Evolutionary conservation across 495 filamentous ascomycete genomes (phyloP), one percentile per base, ranked within the genome.

Genomic region (Penicillium diatomitis): DNA sequence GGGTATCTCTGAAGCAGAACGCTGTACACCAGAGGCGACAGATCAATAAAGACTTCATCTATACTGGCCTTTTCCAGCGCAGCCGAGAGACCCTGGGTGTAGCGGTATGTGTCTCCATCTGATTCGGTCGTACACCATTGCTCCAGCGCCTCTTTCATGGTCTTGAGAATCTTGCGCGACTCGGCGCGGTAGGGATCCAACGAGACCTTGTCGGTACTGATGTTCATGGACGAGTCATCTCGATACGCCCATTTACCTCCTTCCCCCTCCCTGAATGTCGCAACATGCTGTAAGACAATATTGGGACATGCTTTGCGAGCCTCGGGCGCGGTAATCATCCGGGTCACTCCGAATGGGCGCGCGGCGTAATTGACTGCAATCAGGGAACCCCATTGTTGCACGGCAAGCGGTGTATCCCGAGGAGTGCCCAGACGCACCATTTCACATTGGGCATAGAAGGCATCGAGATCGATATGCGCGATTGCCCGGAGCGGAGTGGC

Each of bases 351-450:
- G 52, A 78, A 92, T 0, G 75, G 72, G 10, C 92, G 80, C 7
- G 92, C 89, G 2, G 92, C 84, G 60, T 98, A 98, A 64, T 98
- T 98, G 61, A 98, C 82, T 5, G 92, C 92, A 47, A 98, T 97
- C 11, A 98, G 76, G 10, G 86, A 90, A 66, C 80, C 74, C 80
- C 80, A 76, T 51, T 74, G 68, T 45, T 91, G 90, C n/a, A 98
- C 92, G 2, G 92, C 92, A 32, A 98, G 76, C 5, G 92, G 92
- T 43, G 79, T 76, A 35, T 87, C 79, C 49, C 85, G 81, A 35
- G 84, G 68, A 8, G 86, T 74, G 8, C 80, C 83, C 34, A 96
- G 74, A 6, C 94, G 83, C 3, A 94, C 82, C 76, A 87, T 90
- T 65, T 97, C 92, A 55, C 86, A 95, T 76, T 98, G 92, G 4